phyloP scores from a whole-genome alignment of 352 stramenopile species.

The Phytophthora quininea region DNA sequence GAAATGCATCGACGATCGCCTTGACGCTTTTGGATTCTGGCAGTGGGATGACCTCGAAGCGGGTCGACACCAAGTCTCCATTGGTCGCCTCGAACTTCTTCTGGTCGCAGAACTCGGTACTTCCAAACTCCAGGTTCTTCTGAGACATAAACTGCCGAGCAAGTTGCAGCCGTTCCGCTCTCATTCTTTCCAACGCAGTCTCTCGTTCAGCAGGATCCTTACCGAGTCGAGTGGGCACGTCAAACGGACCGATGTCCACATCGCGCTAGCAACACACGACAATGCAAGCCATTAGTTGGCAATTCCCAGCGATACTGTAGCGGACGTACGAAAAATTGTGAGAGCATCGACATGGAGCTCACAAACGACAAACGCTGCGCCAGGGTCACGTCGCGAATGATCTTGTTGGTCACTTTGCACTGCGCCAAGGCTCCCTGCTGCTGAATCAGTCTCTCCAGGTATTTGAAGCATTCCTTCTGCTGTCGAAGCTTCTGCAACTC shows the following conservation, averaged over 20 bases:
- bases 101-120: not conserved
- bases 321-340: not conserved
- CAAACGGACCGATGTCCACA: not conserved
- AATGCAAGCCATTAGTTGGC: not conserved
- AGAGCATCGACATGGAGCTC: constrained; percentile 16
- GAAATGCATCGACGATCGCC: not conserved
- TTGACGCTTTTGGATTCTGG: not conserved
- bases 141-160: not conserved
- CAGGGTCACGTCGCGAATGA: constrained; percentile 10
- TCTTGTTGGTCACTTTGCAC: constrained; percentile 9
- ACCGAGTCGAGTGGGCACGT: not conserved
- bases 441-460: not conserved
- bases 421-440: constrained; percentile 9
- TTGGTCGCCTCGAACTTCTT: not conserved
- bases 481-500: constrained; percentile 15
- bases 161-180: not conserved
- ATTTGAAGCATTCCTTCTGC: constrained; percentile 1
- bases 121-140: not conserved
- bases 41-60: not conserved
- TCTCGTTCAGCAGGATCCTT: not conserved
- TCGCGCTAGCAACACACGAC: not conserved
- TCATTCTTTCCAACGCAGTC: not conserved
- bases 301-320: not conserved
- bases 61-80: not conserved
- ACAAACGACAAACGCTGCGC: constrained; percentile 21